A percentile compares a stretch with the other conserved stretches of the same genome.
These are phyloP conservation scores for Polysphondylium violaceum DNA, from an alignment of 78 protist genomes.

Conservation along the genomic window DNA sequence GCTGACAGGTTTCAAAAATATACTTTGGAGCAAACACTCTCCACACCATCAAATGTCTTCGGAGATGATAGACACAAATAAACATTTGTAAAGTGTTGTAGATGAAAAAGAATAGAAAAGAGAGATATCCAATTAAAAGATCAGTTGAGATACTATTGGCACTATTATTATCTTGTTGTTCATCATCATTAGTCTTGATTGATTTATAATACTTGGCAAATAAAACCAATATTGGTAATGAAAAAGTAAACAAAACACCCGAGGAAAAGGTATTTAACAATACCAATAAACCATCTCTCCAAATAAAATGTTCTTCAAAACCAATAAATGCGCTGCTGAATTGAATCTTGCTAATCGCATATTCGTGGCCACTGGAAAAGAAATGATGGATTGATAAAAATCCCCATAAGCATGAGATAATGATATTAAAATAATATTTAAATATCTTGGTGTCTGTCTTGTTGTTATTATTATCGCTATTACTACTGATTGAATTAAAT, in stretches of 20 bases:
- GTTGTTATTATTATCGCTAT: neutral
- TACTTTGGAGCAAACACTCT: constrained; percentile 87
- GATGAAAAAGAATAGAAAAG: constrained; percentile 12
- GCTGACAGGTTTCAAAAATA: constrained; percentile 69
- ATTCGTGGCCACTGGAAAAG: constrained; percentile 63
- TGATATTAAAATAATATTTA: constrained; percentile 1
- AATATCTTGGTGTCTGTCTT: neutral
- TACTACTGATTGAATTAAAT: neutral
- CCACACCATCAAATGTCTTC: constrained; percentile 94
- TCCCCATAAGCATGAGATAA: constrained; percentile 26
- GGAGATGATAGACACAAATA: constrained; percentile 27
- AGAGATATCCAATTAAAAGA: constrained; percentile 34
- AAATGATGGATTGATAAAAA: constrained; percentile 40
- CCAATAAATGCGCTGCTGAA: constrained; percentile 70
- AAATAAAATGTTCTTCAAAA: constrained; percentile 47
- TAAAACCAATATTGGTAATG: constrained; percentile 36
- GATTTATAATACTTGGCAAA: neutral
- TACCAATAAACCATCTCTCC: constrained; percentile 62
- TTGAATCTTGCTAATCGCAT: constrained; percentile 64
- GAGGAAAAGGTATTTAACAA: constrained; percentile 65
- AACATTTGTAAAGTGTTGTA: constrained; percentile 31
- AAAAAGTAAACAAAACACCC: constrained; percentile 19
- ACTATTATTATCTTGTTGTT: neutral
- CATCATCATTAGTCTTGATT: neutral
- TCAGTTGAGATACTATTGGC: constrained; percentile 11